Percentiles rank a stretch among this genome's conserved stretches.
Conservation (phyloP, 2,329 filamentous ascomycete species). For the Penicillium vulpinum region DNA sequence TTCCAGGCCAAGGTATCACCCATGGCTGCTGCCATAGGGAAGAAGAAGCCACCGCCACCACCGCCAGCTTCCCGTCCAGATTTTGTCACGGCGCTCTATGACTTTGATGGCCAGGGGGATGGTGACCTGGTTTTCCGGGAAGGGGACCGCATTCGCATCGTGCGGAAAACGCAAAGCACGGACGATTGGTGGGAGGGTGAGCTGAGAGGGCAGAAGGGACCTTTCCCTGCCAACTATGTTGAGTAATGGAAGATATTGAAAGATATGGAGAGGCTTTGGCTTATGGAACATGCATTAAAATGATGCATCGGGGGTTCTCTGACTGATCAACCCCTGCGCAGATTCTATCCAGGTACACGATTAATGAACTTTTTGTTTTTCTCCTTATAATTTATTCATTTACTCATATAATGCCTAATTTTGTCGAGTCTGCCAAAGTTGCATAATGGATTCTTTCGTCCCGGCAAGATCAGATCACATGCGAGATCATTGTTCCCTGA, state of each 20-base stretch:
- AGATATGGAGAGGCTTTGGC: not conserved
- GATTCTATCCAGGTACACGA: not conserved
- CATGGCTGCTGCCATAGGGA: constrained; percentile 52
- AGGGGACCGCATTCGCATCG: constrained; percentile 73
- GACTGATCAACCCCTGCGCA: not conserved
- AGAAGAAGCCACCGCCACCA: constrained; percentile 74
- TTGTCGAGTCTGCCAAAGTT: not conserved
- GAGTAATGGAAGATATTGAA: constrained; percentile 31
- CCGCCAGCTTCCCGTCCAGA: constrained; percentile 58
- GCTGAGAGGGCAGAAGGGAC: constrained; percentile 65
- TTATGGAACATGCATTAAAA: not conserved
- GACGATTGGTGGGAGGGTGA: constrained; percentile 92
- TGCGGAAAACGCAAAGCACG: constrained; percentile 75
- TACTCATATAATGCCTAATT: not conserved
- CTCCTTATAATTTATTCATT: too few relatives aligned
- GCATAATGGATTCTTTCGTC: not conserved
- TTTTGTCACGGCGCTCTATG: constrained; percentile 72
- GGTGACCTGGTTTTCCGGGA: constrained; percentile 75
- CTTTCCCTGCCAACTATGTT: constrained; percentile 84
- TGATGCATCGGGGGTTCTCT: not conserved
- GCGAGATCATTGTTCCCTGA: not conserved
- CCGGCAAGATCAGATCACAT: not conserved
- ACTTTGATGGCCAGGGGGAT: constrained; percentile 67
- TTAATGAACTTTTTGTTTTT: not conserved
- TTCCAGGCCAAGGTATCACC: constrained; percentile 12